Percentiles rank a stretch among this genome's conserved stretches.
These are phyloP conservation scores for Fallopia convolvulus DNA, from an alignment of 148 eudicot species.

Conservation along the genomic window DNA sequence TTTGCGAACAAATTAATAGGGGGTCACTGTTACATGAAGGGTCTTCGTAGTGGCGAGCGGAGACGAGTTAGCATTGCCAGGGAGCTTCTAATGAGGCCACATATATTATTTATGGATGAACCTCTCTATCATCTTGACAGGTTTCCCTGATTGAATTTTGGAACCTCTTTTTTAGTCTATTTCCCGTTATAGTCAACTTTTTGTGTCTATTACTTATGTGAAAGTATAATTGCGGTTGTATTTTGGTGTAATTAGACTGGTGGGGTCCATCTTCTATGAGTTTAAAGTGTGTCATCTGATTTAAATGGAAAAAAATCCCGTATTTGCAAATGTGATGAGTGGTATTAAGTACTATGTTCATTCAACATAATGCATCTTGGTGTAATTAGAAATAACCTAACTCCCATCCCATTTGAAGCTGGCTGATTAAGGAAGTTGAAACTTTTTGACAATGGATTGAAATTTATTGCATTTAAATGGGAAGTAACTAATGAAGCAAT, in stretches of 20 bases:
- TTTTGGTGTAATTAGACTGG: background rate
- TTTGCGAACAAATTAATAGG: conserved; percentile 91
- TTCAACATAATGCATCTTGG: background rate
- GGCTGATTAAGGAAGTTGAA: background rate
- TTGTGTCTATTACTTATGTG: background rate
- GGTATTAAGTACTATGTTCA: background rate
- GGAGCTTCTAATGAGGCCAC: conserved; percentile 96
- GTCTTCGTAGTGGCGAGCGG: conserved; percentile 91
- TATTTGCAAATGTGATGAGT: background rate
- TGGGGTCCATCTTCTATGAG: background rate
- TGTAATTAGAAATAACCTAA: background rate
- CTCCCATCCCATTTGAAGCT: background rate
- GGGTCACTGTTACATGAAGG: conserved; percentile 93
- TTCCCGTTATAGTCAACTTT: background rate
- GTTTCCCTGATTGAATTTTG: conserved; percentile 19
- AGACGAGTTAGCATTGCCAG: conserved; percentile 93
- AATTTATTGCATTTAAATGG: background rate
- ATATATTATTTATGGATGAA: conserved; percentile 80
- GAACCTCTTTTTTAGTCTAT: background rate
- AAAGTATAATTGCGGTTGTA: background rate
- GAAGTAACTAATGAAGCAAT: background rate
- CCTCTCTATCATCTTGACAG: conserved; percentile 99
- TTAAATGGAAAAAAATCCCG: background rate
- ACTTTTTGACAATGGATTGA: background rate
- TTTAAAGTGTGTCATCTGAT: background rate